Conservation (phyloP, 331 rosid species). For the Rosa hybrid region DNA sequence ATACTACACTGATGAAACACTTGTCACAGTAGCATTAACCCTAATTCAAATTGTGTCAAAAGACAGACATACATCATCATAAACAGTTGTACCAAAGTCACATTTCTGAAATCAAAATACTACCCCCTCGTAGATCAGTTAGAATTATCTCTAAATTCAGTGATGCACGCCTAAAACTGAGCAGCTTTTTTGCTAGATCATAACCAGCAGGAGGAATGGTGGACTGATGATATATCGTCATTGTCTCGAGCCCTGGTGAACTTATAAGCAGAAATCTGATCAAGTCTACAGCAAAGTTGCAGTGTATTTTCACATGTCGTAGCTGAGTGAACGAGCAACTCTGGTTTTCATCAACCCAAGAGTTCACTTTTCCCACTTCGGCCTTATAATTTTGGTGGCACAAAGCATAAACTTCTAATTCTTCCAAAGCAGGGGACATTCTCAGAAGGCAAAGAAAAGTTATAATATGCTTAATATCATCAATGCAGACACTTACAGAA, state of each 20-base stretch:
- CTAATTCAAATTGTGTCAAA: too few relatives aligned
- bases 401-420: slow-evolving; percentile 38
- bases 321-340: slow-evolving; percentile 31
- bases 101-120: neutral
- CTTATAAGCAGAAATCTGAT: slow-evolving; percentile 44
- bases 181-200: slow-evolving; percentile 38
- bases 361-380: neutral
- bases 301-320: slow-evolving; percentile 39
- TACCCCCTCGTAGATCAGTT: neutral
- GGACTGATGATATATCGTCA: neutral
- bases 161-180: slow-evolving; percentile 49
- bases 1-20: too few relatives aligned
- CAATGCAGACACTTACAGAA: slow-evolving; percentile 21
- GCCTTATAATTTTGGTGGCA: too few relatives aligned
- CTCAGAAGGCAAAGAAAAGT: slow-evolving; percentile 51
- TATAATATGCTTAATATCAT: slow-evolving; percentile 41
- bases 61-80: too few relatives aligned
- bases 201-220: too few relatives aligned
- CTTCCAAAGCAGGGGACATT: slow-evolving; percentile 55
- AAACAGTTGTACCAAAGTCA: neutral
- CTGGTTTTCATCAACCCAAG: slow-evolving; percentile 31
- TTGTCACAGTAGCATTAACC: too few relatives aligned
- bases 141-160: slow-evolving; percentile 45
- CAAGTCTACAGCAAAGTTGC: slow-evolving; percentile 39
- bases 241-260: slow-evolving; percentile 46